phyloP scores from a whole-genome alignment of 306 rosid genomes.

The Prunus padus region DNA sequence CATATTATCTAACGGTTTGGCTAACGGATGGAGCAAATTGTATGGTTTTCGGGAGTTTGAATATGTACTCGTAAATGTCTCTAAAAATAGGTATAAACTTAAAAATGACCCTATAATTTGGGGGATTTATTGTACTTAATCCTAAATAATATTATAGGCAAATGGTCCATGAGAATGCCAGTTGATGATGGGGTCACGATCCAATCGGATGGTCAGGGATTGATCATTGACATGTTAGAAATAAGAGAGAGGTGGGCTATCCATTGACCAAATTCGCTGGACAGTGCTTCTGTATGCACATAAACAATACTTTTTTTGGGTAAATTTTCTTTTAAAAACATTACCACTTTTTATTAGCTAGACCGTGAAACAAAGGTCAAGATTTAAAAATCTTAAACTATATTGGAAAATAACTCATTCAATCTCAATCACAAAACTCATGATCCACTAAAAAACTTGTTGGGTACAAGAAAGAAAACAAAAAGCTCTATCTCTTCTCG shows the following conservation, averaged over 20 bases:
- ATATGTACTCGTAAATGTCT: too few species aligned
- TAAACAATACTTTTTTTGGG: neutral
- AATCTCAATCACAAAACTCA: neutral
- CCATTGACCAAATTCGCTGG: constrained; percentile 6
- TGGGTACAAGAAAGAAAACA: neutral
- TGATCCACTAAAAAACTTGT: neutral
- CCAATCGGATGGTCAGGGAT: constrained; percentile 21
- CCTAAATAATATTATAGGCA: constrained; percentile 9
- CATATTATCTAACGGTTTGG: fast-evolving
- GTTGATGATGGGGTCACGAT: constrained; percentile 26
- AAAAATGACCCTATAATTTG: fast-evolving
- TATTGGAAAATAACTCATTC: neutral
- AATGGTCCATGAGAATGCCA: constrained; percentile 24
- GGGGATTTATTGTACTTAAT: too few species aligned
- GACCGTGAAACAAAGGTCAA: neutral
- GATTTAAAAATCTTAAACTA: neutral
- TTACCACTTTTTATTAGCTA: neutral
- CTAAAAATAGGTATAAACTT: fast-evolving
- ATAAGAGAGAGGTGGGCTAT: constrained; percentile 14
- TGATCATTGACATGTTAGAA: constrained; percentile 15
- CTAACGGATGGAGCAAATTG: fast-evolving
- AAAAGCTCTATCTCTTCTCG: too few species aligned
- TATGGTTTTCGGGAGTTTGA: fast-evolving
- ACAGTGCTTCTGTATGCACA: neutral
- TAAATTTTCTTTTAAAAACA: too few species aligned